Evolutionary conservation across 208 protist genomes (phyloP).

Genomic region (Acanthamoeba quina): DNA sequence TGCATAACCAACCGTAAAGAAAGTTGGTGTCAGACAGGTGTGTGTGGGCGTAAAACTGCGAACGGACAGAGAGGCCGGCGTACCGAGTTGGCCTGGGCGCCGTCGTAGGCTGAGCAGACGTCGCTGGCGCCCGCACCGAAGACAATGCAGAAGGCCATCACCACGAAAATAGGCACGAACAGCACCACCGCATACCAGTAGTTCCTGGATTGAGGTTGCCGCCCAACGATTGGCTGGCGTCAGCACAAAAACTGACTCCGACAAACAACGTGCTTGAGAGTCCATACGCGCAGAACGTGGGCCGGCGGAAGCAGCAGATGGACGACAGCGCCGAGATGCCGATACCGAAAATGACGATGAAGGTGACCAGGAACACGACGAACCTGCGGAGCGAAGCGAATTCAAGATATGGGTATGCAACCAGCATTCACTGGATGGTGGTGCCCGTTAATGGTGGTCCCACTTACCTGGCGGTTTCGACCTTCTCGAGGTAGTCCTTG

Average conservation of each 20-base stretch:
- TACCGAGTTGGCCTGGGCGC: neutral
- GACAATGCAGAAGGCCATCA: slow-evolving; percentile 26
- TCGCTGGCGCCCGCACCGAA: neutral
- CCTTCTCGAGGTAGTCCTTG: neutral
- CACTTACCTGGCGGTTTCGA: neutral
- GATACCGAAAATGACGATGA: slow-evolving; percentile 44
- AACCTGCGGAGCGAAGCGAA: neutral
- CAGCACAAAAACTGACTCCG: neutral
- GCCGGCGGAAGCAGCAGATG: neutral
- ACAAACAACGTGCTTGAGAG: neutral
- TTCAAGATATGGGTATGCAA: neutral
- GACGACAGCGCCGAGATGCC: slow-evolving; percentile 5
- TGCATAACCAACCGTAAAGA: neutral
- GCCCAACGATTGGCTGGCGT: neutral
- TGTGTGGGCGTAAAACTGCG: too few relatives aligned
- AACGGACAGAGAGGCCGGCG: neutral
- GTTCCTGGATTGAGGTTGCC: neutral
- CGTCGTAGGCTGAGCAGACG: slow-evolving; percentile 11
- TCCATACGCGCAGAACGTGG: neutral
- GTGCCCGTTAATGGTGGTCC: neutral
- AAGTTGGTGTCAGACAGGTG: too few relatives aligned
- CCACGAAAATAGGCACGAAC: neutral
- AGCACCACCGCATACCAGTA: slow-evolving; percentile 12
- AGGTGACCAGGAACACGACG: slow-evolving; percentile 10
- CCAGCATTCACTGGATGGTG: too few relatives aligned